A percentile compares a stretch with the other conserved stretches of the same genome.
These are phyloP conservation scores for Phytomonas francai DNA, from an alignment of 208 protist genomes.

Conservation along the genomic window DNA sequence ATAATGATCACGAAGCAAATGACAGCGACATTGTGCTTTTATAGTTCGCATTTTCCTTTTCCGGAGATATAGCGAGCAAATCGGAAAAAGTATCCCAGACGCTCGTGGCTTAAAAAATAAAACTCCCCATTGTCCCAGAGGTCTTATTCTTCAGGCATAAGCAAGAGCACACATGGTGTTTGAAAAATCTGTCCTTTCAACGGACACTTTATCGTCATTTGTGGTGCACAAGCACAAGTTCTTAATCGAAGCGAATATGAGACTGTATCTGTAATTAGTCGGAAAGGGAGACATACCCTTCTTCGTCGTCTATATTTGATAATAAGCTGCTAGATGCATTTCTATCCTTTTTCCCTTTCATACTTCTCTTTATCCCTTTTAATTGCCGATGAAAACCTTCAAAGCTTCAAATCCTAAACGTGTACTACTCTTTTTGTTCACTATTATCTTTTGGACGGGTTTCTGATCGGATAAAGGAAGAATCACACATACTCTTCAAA, in stretches of 20 bases:
- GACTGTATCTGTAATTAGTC: background rate
- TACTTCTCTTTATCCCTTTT: background rate
- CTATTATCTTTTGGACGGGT: background rate
- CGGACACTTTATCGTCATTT: background rate
- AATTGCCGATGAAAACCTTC: constrained; percentile 2
- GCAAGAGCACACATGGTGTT: background rate
- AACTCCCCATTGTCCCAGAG: background rate
- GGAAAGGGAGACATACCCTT: background rate
- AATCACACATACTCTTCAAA: constrained; percentile 16
- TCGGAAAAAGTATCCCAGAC: background rate
- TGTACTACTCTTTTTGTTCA: background rate
- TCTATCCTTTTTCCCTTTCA: background rate
- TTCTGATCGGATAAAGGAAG: constrained; percentile 3
- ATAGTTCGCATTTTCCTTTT: background rate
- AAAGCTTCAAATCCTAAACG: background rate
- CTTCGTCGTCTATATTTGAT: background rate
- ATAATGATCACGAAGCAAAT: background rate
- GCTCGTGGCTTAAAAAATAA: background rate
- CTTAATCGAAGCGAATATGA: background rate
- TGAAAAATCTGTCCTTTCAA: background rate
- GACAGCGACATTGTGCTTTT: background rate
- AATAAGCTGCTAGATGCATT: background rate
- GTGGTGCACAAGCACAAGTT: background rate
- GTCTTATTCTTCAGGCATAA: background rate
- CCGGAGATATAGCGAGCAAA: background rate